Evolutionary conservation across 2,329 filamentous ascomycete genomes (phyloP), one percentile per base, ranked within the genome.

Genomic region (Aspergillus oerlinghausenensis): DNA sequence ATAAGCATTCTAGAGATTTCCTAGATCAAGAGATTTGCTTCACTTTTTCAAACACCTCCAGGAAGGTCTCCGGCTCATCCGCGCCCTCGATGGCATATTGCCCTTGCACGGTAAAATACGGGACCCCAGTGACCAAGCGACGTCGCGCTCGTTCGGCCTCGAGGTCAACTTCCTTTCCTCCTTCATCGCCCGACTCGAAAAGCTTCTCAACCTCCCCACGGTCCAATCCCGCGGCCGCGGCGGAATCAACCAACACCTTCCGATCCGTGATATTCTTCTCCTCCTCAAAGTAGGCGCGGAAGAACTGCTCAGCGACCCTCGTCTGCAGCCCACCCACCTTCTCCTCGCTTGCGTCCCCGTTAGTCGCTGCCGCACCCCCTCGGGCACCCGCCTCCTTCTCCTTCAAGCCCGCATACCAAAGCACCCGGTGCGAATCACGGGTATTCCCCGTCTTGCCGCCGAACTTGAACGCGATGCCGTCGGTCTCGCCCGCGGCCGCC

Each of bases 401-500:
- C 62, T 82, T 85, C 68, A 69, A 77, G 67, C 79, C 85, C 74
- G 73, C 90, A 55, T 92, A 80, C 75, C 92, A 85, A 48, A 92
- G 81, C 58, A 93, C 69, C 3, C 91, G 83, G 73, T 96, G 91
- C 55, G 88, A 88, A 65, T 95, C 88, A 21, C 90, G 80, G 19
- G 90, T 93, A 66, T 87, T 89, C 50, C 92, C 92, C 5, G 85
- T 85, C 61, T 81, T 84, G 54, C 90, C 88, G 11, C 83, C 82
- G 61, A 87, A 89, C 23, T 82, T 82, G 74, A 95, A 95, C 50
- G 83, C 74, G 67, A 96, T 89, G 1, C 89, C 90, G 50, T 88
- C 85, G 23, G 77, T 74, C 40, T 78, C 76, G 17, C 89, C 90
- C 23, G 87, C 72, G 32, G 78, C 69, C 0, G 75, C 68, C 25